phyloP scores from a whole-genome alignment of 179 eudicot genomes.

The Gypsophila paniculata region DNA sequence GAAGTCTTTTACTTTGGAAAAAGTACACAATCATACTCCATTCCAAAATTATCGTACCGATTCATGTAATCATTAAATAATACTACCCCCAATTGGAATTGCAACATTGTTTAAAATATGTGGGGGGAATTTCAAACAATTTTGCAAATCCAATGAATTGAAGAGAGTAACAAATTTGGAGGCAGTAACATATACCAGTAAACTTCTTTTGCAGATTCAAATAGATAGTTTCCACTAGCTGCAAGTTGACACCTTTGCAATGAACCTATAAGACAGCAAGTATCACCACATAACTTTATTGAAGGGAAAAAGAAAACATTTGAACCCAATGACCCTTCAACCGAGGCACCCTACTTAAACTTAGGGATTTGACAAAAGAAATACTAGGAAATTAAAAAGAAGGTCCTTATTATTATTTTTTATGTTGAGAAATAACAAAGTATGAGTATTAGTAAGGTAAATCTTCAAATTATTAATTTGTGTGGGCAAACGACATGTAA shows the following conservation, averaged over 20 bases:
- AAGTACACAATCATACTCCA: neutral
- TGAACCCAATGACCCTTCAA: constrained; percentile 5
- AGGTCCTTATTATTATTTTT: neutral
- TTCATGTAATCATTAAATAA: neutral
- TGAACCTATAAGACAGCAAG: constrained; percentile 53
- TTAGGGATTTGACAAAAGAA: neutral
- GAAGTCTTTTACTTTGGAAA: neutral
- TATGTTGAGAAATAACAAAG: neutral
- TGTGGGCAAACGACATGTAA: neutral
- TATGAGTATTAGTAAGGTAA: too few relatives aligned
- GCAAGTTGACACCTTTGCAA: constrained; percentile 70
- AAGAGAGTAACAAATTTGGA: too few relatives aligned
- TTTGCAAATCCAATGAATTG: too few relatives aligned
- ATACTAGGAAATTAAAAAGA: neutral
- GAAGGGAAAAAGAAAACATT: neutral
- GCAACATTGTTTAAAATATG: too few relatives aligned
- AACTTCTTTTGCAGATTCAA: constrained; percentile 60
- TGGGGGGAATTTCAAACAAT: too few relatives aligned
- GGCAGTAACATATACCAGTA: constrained; percentile 38
- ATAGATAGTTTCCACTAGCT: constrained; percentile 52
- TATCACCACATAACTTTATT: neutral
- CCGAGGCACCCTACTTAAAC: neutral
- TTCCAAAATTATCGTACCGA: neutral
- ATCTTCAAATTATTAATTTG: too few relatives aligned
- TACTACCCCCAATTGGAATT: too few relatives aligned